Evolutionary conservation across 768 basidiomycete genomes (phyloP), one percentile per base, ranked within the genome.

Genomic region (Trichaptum fuscoviolaceum): DNA sequence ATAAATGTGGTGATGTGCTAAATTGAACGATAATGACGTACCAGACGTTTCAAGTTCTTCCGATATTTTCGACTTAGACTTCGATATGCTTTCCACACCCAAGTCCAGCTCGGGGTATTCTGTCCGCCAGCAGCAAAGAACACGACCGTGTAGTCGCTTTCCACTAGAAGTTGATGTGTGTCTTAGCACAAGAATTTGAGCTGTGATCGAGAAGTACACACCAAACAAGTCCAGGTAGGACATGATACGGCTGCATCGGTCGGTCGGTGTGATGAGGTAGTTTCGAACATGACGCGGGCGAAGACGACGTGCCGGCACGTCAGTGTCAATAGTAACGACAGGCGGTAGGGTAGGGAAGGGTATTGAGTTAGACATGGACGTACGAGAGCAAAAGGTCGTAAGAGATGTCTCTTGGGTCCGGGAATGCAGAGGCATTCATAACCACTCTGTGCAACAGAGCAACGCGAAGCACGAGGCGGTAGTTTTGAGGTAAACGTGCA

Each of bases 81-180:
- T 25, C 92, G 83, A 75, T 94, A 94, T 0, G 92, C 91, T 72
- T 91, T 93, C 93, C 93, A 95, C 10, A 95, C 84, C 93, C 93
- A 95, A 69, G 87, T 91, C 92, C 92, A 94, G 26, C 84, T 83
- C 6, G 93, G 93, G 1, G 86, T 84, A 76, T 93, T 81, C 68
- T 79, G 81, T 7, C 85, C 85, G 26, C 92, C 93, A 1, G 93
- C 90, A 27, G 93, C 91, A 69, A 95, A 91, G 76, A 94, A 93
- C 4, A 94, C 85, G 24, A 95, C 87, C 2, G 91, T 90, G 71
- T 95, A 95, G 77, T 95, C 93, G 30, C 91, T 88, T 74, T 95
- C 92, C 67, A 94, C 93, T 94, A 69, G n/a, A 36, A 58, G n/a
- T 62, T 34, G 26, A 35, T 34, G 63, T 24, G 66, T 30, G 42